phyloP scores from a whole-genome alignment of 345 rosid species.

The Citrus medica region DNA sequence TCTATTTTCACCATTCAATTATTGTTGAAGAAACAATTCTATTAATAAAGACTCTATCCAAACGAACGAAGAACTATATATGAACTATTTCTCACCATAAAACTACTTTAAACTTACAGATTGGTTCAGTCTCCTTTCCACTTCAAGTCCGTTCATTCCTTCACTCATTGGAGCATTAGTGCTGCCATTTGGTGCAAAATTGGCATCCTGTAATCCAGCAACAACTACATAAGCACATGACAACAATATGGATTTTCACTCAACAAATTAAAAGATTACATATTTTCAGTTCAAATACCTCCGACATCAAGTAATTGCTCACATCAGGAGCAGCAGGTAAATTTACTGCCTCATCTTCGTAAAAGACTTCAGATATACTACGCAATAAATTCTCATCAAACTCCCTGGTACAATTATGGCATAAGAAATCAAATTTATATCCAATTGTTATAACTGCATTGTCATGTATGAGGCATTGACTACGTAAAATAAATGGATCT shows the following conservation, averaged over 20 bases:
- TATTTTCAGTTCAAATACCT: constrained; percentile 49
- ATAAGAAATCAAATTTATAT: constrained; percentile 11
- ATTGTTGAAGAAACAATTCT: not conserved
- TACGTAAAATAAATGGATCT: constrained; percentile 27
- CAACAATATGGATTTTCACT: constrained; percentile 1
- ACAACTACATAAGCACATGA: constrained; percentile 12
- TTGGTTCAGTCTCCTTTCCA: constrained; percentile 62
- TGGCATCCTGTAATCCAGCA: constrained; percentile 59
- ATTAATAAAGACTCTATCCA: not conserved
- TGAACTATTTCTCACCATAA: not conserved
- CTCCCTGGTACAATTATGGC: constrained; percentile 54
- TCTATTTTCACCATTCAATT: not conserved
- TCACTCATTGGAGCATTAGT: constrained; percentile 49
- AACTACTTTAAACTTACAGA: constrained; percentile 34
- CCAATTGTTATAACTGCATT: not conserved
- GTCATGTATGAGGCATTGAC: constrained; percentile 1
- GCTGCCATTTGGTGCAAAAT: constrained; percentile 68
- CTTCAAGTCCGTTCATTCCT: constrained; percentile 83
- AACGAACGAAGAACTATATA: not conserved
- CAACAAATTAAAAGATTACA: constrained; percentile 2
- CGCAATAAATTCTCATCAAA: constrained; percentile 87
- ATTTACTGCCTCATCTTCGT: constrained; percentile 77
- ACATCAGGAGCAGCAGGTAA: constrained; percentile 90
- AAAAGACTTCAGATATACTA: constrained; percentile 69
- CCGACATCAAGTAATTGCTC: constrained; percentile 84